Base-by-base conservation (phyloP, 345 rosid species). In the Capsella bursapastoris region DNA sequence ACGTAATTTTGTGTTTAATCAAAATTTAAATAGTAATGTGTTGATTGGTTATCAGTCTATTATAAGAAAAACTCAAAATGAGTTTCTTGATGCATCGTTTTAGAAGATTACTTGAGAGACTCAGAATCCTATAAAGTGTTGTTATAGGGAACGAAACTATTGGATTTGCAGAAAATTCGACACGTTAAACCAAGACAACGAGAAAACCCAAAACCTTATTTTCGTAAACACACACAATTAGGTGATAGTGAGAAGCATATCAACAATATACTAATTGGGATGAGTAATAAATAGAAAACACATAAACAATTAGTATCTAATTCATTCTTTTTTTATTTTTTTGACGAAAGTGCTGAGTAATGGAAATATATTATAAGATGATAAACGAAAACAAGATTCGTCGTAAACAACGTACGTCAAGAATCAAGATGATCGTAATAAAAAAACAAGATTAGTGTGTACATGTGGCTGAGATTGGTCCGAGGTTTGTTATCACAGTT, bases 381-480 rank as follows among this genome's bases (percentile, higher is more conserved):
- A 5, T 14, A 6, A 15, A 5, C 3, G 10, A 43, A 32, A 37
- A 50, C 44, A 72, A 41, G 32, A 29, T 29, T n/a, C 4, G 52
- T 51, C 4, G 52, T 51, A 13, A 61, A 22, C 25, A 22, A 22
- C 1, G 18, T 18, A 72, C 45, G 28, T 43, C 56, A 18, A 44
- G 8, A 64, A 34, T 25, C n/a, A 40, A 50, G 16, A 10, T 10
- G 13, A 57, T 22, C 25, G 12, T 32, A 7, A 3, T 3, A 27
- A 14, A 13, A 3, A 4, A 2, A 25, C 8, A 8, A 4, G 3
- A 2, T 10, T 40, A 5, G 3, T 11, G 37, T 37, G 25, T 22
- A 22, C 25, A 22, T 66, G 66, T 66, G 78, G 78, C 27, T 66
- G 13, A 57, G 15, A 57, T 74, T 74, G 34, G 34, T 74, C 43